Conservation (phyloP, 1,139 yeast genomes). For the Diutina ranongensis region DNA sequence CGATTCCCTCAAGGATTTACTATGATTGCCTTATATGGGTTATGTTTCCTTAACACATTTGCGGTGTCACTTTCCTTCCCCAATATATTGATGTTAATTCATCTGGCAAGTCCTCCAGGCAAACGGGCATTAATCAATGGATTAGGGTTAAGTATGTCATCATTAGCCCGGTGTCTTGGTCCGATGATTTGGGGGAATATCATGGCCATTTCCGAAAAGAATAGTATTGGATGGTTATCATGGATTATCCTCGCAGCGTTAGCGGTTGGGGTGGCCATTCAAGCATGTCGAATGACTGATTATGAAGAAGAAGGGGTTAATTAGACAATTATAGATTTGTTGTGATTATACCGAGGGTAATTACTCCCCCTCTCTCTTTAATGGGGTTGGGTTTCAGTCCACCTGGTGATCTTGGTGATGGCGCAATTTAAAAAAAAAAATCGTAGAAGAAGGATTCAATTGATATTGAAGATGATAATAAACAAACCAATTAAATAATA, state of each 20-base stretch:
- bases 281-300: background rate
- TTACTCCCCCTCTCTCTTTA: too few species aligned
- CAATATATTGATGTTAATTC: background rate
- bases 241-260: slow-evolving; percentile 2
- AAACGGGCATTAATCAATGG: slow-evolving; percentile 3
- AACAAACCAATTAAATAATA: too few species aligned
- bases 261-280: background rate
- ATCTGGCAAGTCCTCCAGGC: background rate
- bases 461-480: too few species aligned
- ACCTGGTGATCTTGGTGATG: too few species aligned
- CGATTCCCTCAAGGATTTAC: slow-evolving; percentile 2
- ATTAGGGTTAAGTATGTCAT: background rate
- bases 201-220: background rate
- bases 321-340: too few species aligned
- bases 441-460: too few species aligned
- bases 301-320: background rate
- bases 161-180: slow-evolving; percentile 4
- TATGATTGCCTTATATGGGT: background rate
- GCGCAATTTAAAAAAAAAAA: too few species aligned
- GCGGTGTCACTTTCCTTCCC: slow-evolving; percentile 3
- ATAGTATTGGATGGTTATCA: background rate
- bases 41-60: background rate
- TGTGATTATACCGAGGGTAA: too few species aligned
- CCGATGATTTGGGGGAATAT: slow-evolving; percentile 4
- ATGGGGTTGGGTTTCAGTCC: too few species aligned